phyloP scores from a whole-genome alignment of 1,284 basidiomycete genomes.

The Heterobasidion annosum region DNA sequence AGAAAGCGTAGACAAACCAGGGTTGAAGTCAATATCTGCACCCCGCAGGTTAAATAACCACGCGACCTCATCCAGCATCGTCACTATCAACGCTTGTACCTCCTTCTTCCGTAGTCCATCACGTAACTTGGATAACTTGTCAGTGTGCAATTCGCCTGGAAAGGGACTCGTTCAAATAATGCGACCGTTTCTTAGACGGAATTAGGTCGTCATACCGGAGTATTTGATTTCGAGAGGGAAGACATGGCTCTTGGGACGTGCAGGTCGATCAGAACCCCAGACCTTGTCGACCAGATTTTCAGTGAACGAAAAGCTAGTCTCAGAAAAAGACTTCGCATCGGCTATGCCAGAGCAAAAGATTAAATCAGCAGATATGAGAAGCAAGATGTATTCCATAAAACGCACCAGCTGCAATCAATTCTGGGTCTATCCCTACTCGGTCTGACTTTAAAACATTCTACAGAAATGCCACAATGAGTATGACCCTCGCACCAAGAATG shows the following conservation, averaged over 20 bases:
- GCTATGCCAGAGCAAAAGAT: conserved; percentile 22
- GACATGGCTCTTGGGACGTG: conserved; percentile 62
- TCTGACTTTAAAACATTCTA: conserved; percentile 56
- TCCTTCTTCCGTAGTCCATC: conserved; percentile 60
- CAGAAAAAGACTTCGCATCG: conserved; percentile 50
- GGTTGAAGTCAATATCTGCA: conserved; percentile 89
- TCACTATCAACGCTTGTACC: conserved; percentile 64
- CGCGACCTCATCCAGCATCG: conserved; percentile 82
- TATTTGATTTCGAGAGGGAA: conserved; percentile 68
- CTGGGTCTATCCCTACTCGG: conserved; percentile 78
- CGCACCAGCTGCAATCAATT: conserved; percentile 59
- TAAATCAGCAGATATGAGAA: not conserved
- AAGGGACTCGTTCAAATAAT: not conserved
- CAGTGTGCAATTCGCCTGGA: conserved; percentile 51
- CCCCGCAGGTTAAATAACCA: conserved; percentile 96
- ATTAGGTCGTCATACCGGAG: conserved; percentile 30
- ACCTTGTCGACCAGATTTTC: conserved; percentile 79
- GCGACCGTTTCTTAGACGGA: not conserved
- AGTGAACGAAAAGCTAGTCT: conserved; percentile 54
- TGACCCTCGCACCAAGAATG: not conserved
- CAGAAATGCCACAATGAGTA: not conserved
- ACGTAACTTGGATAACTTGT: conserved; percentile 65
- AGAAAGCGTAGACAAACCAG: conserved; percentile 30
- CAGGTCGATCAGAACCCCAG: conserved; percentile 68
- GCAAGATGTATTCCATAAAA: not conserved